Evolutionary conservation across 306 rosid species (phyloP), one percentile per base, ranked within the genome.

Genomic region (Albizia julibrissin): DNA sequence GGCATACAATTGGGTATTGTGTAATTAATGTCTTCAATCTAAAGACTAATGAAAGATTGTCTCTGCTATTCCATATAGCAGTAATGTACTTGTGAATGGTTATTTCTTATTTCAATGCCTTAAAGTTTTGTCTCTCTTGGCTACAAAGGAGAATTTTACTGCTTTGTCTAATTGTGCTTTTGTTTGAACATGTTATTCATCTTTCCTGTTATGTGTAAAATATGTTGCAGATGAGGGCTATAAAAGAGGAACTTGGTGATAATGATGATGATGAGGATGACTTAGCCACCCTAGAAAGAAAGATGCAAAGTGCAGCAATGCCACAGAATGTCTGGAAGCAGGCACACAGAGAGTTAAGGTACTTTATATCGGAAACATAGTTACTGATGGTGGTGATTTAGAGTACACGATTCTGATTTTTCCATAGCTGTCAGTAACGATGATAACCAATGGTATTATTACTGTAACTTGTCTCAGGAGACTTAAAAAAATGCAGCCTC

Each of bases 231-330:
- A 95, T 95, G 97, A 92, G 97, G 84, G 99, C 99, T 78, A 95
- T 95, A 83, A 95, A 95, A 83, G 99, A 95, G 85, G 99, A 95
- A 91, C 99, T 95, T 76, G 99, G 99, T 65, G 99, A 93, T 87
- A 85, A 90, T 83, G 99, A 95, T 76, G 98, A 95, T 27, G 99
- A 95, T 50, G 99, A 95, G 78, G 99, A 95, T 81, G 99, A 95
- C 76, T 89, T 95, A 49, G 97, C 90, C 58, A 87, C 93, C 58
- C 85, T 95, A 70, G 99, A 95, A 91, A 92, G 96, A 82, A 95
- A 95, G 85, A 92, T 95, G 99, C 98, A 93, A 82, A 90, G 93
- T 84, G 95, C 98, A 77, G 97, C 92, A 87, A 95, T 95, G 98
- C 98, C 99, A 85, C 88, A 94, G 59, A 91, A 85, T 88, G 88